Base-by-base conservation (phyloP, 441 rosid genomes). In the Croton laevigatus region DNA sequence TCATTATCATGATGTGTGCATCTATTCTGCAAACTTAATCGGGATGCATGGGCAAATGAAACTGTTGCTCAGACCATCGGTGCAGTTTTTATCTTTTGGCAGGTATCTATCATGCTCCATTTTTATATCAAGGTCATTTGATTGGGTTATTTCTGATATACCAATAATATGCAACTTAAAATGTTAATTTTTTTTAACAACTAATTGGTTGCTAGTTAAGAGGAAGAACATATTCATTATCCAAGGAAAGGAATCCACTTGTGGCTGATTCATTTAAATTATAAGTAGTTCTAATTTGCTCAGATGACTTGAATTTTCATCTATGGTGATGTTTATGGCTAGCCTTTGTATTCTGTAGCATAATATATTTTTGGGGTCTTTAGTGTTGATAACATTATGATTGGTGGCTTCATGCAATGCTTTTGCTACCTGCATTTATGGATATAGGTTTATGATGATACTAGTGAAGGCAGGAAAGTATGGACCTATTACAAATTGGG, bases 11-110 rank as follows among this genome's bases (percentile, higher is more conserved):
- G 48, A 57, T 63, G 6, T 60, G 8, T 68, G n/a, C 74, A 10
- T 75, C 78, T 44, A 62, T 36, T 76, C 73, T n/a, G 73, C 81
- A 81, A 94, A 98, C 97, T 95, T 75, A 95, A 95, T 79, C 86
- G 97, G 70, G 98, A 92, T 81, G 92, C 99, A 34, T 91, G 99
- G 96, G 97, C 94, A 70, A 89, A 92, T 79, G 96, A 87, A 74
- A 92, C 99, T 61, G 98, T 92, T 76, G 84, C 91, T 64, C 91
- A 92, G 77, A 92, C 99, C 54, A 78, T 92, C 73, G 82, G 84
- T 73, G 85, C 94, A 34, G 90, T 89, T 74, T 92, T 94, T 79
- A 88, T 92, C 80, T 94, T 92, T 82, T 94, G 96, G 97, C 99
- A 94, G 98, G 97, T 94, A 34, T 58, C 84, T 71, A 3, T 71